Percentiles rank a stretch among this genome's conserved stretches.
These are phyloP conservation scores for Cardamine chenopodiifolia DNA, from an alignment of 345 rosid genomes.

Conservation along the genomic window DNA sequence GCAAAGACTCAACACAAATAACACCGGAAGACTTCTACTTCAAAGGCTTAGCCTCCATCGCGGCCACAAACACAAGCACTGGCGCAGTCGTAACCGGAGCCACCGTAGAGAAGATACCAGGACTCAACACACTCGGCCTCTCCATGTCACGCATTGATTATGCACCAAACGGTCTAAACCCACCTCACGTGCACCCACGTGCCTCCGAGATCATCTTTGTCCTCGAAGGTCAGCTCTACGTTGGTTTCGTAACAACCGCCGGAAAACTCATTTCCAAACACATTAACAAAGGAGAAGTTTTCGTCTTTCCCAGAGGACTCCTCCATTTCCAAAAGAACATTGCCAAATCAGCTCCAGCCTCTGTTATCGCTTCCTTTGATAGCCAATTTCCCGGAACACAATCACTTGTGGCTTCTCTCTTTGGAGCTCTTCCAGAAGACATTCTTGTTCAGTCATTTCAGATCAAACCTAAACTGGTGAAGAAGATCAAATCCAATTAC, in stretches of 20 bases:
- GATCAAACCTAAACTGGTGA: conserved; percentile 46
- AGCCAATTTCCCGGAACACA: conserved; percentile 68
- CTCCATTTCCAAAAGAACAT: conserved; percentile 63
- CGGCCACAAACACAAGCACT: conserved; percentile 14
- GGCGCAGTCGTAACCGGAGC: conserved; percentile 42
- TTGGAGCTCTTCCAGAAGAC: conserved; percentile 54
- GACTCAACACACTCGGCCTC: conserved; percentile 46
- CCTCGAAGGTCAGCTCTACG: conserved; percentile 57
- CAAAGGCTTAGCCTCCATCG: conserved; percentile 30
- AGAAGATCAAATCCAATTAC: conserved; percentile 51
- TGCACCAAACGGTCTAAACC: conserved; percentile 62
- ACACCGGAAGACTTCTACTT: conserved; percentile 41
- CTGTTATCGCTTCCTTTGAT: conserved; percentile 57
- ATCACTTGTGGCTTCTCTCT: conserved; percentile 48
- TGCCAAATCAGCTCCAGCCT: conserved; percentile 43
- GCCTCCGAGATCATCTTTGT: conserved; percentile 60
- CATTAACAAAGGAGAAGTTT: conserved; percentile 56
- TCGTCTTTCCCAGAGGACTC: conserved; percentile 62
- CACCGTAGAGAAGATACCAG: conserved; percentile 43
- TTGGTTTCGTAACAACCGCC: conserved; percentile 62
- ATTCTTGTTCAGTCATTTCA: conserved; percentile 53
- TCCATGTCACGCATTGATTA: conserved; percentile 53
- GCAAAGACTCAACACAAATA: conserved; percentile 40
- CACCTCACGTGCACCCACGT: conserved; percentile 48
- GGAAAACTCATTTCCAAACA: conserved; percentile 49